A percentile compares a stretch with the other conserved stretches of the same genome.
These are phyloP conservation scores for Colletotrichum sublineola DNA, from an alignment of 2,329 filamentous ascomycete genomes.

Conservation along the genomic window DNA sequence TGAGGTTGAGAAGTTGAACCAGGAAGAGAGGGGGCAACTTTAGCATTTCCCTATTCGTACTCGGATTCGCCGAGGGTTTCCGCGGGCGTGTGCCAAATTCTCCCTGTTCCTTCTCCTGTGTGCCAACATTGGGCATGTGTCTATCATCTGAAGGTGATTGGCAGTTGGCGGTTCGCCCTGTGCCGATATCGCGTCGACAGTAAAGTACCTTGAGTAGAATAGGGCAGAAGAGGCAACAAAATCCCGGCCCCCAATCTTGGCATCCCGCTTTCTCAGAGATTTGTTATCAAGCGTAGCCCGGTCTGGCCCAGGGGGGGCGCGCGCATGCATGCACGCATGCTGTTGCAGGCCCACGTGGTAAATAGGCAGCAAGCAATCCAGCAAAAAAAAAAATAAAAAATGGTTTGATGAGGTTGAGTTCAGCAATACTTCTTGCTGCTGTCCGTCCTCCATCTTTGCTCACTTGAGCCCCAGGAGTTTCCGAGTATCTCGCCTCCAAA, in stretches of 20 bases:
- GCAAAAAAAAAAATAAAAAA: too few species aligned
- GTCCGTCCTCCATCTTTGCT: not conserved
- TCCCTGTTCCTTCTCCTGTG: too few species aligned
- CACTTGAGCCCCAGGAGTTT: not conserved
- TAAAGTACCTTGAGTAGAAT: not conserved
- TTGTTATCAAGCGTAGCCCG: not conserved
- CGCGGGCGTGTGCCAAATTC: not conserved
- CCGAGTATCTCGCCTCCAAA: not conserved
- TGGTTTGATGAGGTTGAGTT: not conserved
- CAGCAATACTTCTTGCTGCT: not conserved
- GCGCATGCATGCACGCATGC: not conserved
- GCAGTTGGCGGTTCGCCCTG: not conserved
- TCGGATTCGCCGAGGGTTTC: too few species aligned
- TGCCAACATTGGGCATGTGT: too few species aligned
- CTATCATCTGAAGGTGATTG: not conserved
- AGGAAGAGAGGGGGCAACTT: not conserved
- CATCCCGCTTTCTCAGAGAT: not conserved
- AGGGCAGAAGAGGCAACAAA: not conserved
- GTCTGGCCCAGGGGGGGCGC: not conserved
- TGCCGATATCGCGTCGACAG: too few species aligned
- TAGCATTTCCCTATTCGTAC: too few species aligned
- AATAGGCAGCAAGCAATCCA: not conserved
- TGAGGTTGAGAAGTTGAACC: not conserved
- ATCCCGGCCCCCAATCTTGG: not conserved
- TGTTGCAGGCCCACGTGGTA: not conserved